A percentile compares a stretch with the other conserved stretches of the same genome.
Conservation (phyloP, 352 stramenopile species). For the Pythium brachiatum region DNA sequence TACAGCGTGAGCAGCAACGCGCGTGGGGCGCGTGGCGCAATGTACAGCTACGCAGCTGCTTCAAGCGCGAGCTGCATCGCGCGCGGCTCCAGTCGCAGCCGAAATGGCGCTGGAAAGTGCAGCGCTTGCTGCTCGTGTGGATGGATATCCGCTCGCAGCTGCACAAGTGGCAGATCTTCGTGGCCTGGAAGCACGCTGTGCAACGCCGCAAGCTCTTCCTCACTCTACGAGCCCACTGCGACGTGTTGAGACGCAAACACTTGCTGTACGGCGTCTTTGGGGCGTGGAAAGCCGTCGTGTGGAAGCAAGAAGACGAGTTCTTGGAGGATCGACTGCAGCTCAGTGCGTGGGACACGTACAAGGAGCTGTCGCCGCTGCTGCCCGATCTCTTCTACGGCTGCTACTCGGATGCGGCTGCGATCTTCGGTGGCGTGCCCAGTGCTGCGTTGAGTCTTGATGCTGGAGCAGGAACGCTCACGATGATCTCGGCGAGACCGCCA, state of each 20-base stretch:
- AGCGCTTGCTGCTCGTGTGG: slow-evolving; percentile 55
- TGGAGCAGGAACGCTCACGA: slow-evolving; percentile 4
- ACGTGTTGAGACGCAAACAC: slow-evolving; percentile 31
- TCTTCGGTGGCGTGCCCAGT: slow-evolving; percentile 52
- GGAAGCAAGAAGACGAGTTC: slow-evolving; percentile 55
- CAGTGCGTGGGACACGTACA: slow-evolving; percentile 57
- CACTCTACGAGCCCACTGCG: slow-evolving; percentile 45
- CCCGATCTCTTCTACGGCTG: slow-evolving; percentile 63
- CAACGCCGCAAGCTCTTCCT: slow-evolving; percentile 50
- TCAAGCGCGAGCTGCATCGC: slow-evolving; percentile 55
- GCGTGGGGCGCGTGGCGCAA: slow-evolving; percentile 45
- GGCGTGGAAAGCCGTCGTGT: slow-evolving; percentile 62
- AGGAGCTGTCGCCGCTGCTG: slow-evolving; percentile 48
- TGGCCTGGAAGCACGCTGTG: slow-evolving; percentile 45
- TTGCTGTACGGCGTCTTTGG: slow-evolving; percentile 51
- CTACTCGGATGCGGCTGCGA: slow-evolving; percentile 50
- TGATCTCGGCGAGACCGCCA: not conserved
- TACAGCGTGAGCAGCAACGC: slow-evolving; percentile 24
- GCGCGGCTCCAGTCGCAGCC: slow-evolving; percentile 41
- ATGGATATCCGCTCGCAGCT: slow-evolving; percentile 29
- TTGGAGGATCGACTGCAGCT: slow-evolving; percentile 53
- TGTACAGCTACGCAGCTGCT: slow-evolving; percentile 53
- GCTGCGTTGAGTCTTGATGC: not conserved
- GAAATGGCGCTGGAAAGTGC: slow-evolving; percentile 44
- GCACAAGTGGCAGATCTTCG: slow-evolving; percentile 39